Evolutionary conservation across 805 yeast genomes (phyloP).

Genomic region (Saccharomycopsis sp.): DNA sequence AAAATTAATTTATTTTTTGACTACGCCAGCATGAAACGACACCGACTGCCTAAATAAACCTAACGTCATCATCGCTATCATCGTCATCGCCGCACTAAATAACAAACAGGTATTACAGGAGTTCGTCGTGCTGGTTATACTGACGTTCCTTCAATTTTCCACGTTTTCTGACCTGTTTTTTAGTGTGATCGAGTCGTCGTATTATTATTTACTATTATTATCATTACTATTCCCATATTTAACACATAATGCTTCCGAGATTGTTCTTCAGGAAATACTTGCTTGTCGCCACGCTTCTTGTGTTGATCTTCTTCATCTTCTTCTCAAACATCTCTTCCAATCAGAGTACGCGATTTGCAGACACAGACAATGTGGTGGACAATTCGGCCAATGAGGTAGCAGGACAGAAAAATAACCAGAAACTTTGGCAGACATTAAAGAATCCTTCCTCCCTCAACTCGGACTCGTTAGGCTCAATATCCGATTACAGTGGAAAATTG

Average conservation of each 20-base stretch:
- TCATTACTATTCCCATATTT: background rate
- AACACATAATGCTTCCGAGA: slow-evolving; percentile 10
- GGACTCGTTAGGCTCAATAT: background rate
- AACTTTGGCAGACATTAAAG: slow-evolving; percentile 14
- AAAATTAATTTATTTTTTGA: background rate
- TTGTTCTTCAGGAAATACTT: slow-evolving; percentile 1
- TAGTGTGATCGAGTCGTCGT: too few relatives aligned
- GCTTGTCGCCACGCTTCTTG: slow-evolving; percentile 2
- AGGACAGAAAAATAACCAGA: slow-evolving; percentile 13
- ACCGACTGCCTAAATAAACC: background rate
- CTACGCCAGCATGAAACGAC: background rate
- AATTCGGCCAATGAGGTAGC: slow-evolving; percentile 4
- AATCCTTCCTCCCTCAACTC: slow-evolving; percentile 1
- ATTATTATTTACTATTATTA: background rate
- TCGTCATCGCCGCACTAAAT: background rate
- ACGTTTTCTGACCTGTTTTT: background rate
- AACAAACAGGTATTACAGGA: background rate
- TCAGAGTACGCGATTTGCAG: background rate
- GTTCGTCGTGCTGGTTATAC: background rate
- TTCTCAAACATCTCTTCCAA: background rate
- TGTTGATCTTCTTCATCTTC: background rate
- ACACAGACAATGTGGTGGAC: background rate
- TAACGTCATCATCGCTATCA: background rate
- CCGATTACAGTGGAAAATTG: background rate
- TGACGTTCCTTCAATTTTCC: background rate